phyloP scores from a whole-genome alignment of 805 yeast species.

The Sungouiella blattae region DNA sequence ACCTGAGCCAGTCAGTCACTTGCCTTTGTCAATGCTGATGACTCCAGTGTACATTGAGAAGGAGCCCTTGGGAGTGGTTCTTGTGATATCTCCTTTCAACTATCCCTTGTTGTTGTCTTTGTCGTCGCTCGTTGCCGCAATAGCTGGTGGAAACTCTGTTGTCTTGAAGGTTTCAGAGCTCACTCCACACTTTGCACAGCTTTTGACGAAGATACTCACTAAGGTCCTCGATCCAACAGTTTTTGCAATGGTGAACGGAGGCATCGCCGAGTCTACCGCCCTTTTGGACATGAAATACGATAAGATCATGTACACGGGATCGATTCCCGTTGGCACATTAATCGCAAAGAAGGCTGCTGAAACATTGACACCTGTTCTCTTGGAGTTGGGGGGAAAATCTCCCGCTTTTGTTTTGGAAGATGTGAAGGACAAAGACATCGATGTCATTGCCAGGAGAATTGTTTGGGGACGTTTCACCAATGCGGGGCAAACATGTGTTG shows the following conservation, averaged over 20 bases:
- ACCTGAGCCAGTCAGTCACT: conserved; percentile 40
- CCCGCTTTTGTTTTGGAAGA: conserved; percentile 69
- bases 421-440: conserved; percentile 41
- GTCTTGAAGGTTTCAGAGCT: conserved; percentile 74
- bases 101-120: conserved; percentile 67
- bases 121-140: conserved; percentile 70
- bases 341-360: conserved; percentile 83
- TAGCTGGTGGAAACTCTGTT: conserved; percentile 83
- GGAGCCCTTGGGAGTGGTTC: conserved; percentile 57
- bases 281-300: conserved; percentile 68
- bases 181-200: conserved; percentile 56
- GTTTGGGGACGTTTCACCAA: conserved; percentile 77
- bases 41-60: conserved; percentile 16
- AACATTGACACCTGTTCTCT: conserved; percentile 69
- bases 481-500: conserved; percentile 88
- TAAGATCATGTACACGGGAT: conserved; percentile 85
- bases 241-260: conserved; percentile 70
- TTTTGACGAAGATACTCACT: conserved; percentile 54
- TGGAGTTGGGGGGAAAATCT: conserved; percentile 92
- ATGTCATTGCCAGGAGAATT: conserved; percentile 53
- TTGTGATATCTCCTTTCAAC: conserved; percentile 78
- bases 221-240: conserved; percentile 54
- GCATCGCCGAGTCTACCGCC: conserved; percentile 45
- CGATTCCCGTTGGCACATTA: conserved; percentile 68
- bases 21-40: conserved; percentile 32